Evolutionary conservation across 2,329 filamentous ascomycete genomes (phyloP).

Genomic region (Clarireedia sp.): DNA sequence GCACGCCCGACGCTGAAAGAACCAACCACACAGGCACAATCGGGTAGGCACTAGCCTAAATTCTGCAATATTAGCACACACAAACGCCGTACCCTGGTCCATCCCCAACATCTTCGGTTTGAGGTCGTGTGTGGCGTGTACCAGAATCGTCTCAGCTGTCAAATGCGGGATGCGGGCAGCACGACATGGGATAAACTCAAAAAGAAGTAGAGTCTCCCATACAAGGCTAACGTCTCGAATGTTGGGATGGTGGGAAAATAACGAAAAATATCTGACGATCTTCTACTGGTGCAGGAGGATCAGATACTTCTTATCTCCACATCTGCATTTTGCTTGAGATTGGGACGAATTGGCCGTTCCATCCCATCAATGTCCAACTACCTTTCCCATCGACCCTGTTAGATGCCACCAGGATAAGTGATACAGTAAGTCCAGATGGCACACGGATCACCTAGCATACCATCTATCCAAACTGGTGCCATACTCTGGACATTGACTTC

Average conservation of each 20-base stretch:
- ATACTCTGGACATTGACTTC: too few species aligned
- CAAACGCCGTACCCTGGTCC: background rate
- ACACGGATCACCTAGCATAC: too few species aligned
- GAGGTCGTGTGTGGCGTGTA: conserved; percentile 8
- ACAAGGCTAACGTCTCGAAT: background rate
- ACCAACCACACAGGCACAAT: too few species aligned
- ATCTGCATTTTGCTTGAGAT: background rate
- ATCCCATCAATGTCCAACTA: background rate
- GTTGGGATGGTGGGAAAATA: background rate
- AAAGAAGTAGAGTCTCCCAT: background rate
- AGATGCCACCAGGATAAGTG: background rate
- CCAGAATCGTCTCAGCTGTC: conserved; percentile 25
- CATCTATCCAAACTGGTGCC: too few species aligned
- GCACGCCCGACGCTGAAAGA: background rate
- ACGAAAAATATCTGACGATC: background rate
- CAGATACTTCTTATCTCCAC: too few species aligned
- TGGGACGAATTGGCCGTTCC: background rate
- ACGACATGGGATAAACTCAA: background rate
- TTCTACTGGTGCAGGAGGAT: too few species aligned
- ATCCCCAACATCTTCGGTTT: conserved; percentile 7
- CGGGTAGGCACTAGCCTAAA: too few species aligned
- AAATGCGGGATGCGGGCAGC: conserved; percentile 6
- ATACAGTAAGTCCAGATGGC: too few species aligned
- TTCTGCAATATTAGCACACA: background rate
- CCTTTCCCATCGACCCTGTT: background rate